Base-by-base conservation (phyloP, 768 basidiomycete species). In the Collybia sordida region DNA sequence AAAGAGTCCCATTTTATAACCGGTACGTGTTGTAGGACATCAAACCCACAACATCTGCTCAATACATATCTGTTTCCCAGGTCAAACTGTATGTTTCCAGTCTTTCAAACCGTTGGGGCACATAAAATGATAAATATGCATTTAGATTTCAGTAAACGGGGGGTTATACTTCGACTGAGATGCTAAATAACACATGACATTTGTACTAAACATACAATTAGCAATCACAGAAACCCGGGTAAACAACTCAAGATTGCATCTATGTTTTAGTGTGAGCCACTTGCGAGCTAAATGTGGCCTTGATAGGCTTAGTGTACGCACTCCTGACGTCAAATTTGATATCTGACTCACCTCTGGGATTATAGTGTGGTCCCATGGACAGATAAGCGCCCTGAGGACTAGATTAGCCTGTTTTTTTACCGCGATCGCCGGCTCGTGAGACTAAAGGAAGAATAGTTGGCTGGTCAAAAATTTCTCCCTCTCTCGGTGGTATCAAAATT, bases 1-100 rank as follows among this genome's bases (percentile, higher is more conserved):
- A 65, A 67, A 49, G 67, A 70, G 24, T 61, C 69, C 1, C 55
- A 55, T 35, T 70, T 64, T 25, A 61, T 74, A 11, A 72, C 71
- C 0, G 72, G 72, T 61, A 36, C 27, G 61, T 34, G 3, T n/a
- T 14, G 22, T 14, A 24, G 14, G 8, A 1, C 18, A 12, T 14
- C 15, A 4, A 37, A 4, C 6, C 9, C 17, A 22, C 2, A n/a
- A 3, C 21, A 22, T 9, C 14, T 23, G 3, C 22, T 45, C 24
- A 22, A 21, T 1, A 22, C 43, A n/a, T n/a, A n/a, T 6, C 6
- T 21, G 27, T 23, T 23, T 14, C 9, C 7, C 19, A 59, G 60
- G 60, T 2, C 60, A 61, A 52, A 53, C 55, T 17, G 60, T 59
- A 39, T 47, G 60, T 42, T 47, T 1, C 12, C 11, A 6, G 9